Conservation (phyloP, 257 asterid genomes). For the Rhazya stricta region DNA sequence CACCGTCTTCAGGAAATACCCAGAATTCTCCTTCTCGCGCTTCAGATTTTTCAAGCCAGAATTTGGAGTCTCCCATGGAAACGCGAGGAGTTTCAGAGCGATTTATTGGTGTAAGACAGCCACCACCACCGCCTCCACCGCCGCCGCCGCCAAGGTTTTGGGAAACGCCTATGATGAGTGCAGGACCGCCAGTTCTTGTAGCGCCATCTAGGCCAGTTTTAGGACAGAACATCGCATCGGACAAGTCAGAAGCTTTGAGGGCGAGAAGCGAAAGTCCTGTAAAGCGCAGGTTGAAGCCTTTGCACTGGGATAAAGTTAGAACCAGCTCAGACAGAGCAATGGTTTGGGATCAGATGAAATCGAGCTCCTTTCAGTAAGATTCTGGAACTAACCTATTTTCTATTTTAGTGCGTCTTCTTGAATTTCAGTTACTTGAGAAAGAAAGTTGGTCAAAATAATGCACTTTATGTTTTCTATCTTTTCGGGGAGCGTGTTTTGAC, state of each 20-base stretch:
- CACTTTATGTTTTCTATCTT: not conserved
- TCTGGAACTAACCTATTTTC: not conserved
- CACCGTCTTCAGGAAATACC: conserved; percentile 52
- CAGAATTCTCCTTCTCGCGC: conserved; percentile 51
- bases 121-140: conserved; percentile 51
- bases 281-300: conserved; percentile 69
- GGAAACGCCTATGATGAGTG: conserved; percentile 42
- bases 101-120: conserved; percentile 7
- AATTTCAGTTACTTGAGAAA: not conserved
- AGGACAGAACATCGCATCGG: conserved; percentile 19
- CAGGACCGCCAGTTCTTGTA: conserved; percentile 61
- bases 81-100: conserved; percentile 13
- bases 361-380: conserved; percentile 73
- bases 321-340: conserved; percentile 64
- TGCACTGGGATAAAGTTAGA: conserved; percentile 91
- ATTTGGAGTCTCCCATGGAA: conserved; percentile 24
- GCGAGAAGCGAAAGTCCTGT: conserved; percentile 31
- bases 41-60: conserved; percentile 41
- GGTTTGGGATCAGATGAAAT: conserved; percentile 80
- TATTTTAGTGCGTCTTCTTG: not conserved
- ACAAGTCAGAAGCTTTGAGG: conserved; percentile 10
- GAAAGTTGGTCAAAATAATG: not conserved
- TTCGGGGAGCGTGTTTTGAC: not conserved
- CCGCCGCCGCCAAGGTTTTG: conserved; percentile 40
- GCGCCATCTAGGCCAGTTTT: conserved; percentile 45